Percentiles rank a stretch among this genome's conserved stretches.
Conservation (phyloP, 2,329 filamentous ascomycete species). For the Didymellaceae sp. region DNA sequence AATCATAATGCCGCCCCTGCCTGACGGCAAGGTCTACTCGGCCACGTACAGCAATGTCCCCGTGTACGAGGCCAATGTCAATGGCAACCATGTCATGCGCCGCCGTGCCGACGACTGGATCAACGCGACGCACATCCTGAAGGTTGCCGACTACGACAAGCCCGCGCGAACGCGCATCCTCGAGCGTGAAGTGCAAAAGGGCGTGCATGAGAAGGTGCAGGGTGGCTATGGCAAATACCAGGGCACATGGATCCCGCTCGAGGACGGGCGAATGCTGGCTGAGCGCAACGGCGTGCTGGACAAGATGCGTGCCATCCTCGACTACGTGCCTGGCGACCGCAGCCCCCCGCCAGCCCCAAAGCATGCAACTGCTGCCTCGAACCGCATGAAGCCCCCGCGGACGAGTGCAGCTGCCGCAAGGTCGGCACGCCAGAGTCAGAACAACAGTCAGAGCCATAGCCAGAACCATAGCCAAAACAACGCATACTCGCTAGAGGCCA, state of each 20-base stretch:
- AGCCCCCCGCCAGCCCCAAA: constrained; percentile 94
- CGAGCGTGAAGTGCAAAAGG: constrained; percentile 96
- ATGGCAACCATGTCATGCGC: constrained; percentile 93
- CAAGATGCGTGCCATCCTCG: constrained; percentile 84
- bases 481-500: constrained; percentile 37
- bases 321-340: constrained; percentile 81
- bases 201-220: constrained; percentile 95
- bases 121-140: constrained; percentile 98
- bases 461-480: constrained; percentile 7
- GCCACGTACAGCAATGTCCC: constrained; percentile 81
- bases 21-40: constrained; percentile 63
- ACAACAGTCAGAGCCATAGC: constrained; percentile 4
- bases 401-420: constrained; percentile 65
- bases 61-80: constrained; percentile 92
- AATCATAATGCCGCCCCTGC: constrained; percentile 46
- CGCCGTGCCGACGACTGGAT: constrained; percentile 94
- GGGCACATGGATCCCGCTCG: constrained; percentile 95
- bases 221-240: constrained; percentile 99
- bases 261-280: constrained; percentile 80
- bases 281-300: constrained; percentile 86
- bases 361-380: constrained; percentile 73
- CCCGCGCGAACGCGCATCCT: constrained; percentile 92
- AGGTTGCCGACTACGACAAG: constrained; percentile 96
- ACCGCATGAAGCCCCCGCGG: constrained; percentile 80
- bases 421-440: constrained; percentile 42